Base-by-base conservation (phyloP, 2,329 filamentous ascomycete genomes). In the Sclerotinia borealis region DNA sequence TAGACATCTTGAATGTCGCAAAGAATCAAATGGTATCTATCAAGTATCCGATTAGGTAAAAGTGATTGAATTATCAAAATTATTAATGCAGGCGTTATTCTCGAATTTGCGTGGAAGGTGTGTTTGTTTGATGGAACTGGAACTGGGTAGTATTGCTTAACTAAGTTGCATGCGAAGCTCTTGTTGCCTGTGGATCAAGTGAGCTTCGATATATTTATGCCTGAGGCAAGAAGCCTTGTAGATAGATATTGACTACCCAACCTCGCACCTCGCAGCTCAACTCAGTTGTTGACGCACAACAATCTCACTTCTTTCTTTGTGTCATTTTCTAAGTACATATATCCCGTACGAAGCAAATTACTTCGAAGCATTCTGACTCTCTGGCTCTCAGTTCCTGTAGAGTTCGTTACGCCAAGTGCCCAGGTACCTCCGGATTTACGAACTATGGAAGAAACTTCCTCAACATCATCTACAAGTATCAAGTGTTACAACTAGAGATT, bases 161-260 rank as follows among this genome's bases (percentile, higher is more conserved):
- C 34, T 47, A 59, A 50, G 61, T 56, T 59, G 41, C 41, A 39
- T 63, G 61, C 61, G 61, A 63, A 63, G 61, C 61, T 63, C 60
- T 37, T 59, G 52, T 51, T 63, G 61, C 61, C 61, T 63, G 41
- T 45, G 54, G 37, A 45, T 25, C 47, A 31, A 52, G 9, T 15
- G 5, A 61, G 8, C 54, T 54, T 36, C 36, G 13, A 41, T 39
- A 41, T 41, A 11, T 31, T 2, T 9, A 25, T 60, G 58, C 58
- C 58, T 60, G 36, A 60, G 58, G 58, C 36, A 22, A 15, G 3
- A 25, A 34, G 7, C 15, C 39, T 25, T 22, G 22, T 4, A 25
- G 27, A 47, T 25, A 11, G 22, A n/a, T 9, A 31, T 22, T 25
- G 15, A 36, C 15, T 25, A 17, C 22, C 8, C 48, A 22, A 36